Conservation (phyloP, 768 basidiomycete genomes). For the Tylopilus balloui region DNA sequence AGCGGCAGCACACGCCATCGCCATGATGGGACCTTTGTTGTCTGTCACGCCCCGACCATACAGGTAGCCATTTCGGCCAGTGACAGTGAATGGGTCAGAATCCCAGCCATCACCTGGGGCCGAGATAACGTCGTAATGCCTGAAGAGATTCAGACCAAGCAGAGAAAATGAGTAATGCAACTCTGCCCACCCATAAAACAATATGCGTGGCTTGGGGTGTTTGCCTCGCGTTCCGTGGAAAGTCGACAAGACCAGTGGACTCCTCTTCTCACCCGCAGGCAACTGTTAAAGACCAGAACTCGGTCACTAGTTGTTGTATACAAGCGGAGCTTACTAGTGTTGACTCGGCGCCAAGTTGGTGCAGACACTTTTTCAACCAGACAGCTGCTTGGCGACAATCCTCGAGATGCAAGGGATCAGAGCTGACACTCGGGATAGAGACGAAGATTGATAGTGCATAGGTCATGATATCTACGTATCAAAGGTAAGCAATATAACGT, state of each 20-base stretch:
- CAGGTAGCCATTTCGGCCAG: constrained; percentile 81
- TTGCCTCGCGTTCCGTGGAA: constrained; percentile 69
- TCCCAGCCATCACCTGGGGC: constrained; percentile 74
- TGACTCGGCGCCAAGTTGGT: constrained; percentile 83
- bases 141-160: constrained; percentile 23
- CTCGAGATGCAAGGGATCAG: constrained; percentile 59
- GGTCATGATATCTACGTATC: constrained; percentile 57
- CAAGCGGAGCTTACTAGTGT: constrained; percentile 46
- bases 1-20: constrained; percentile 85
- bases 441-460: constrained; percentile 83
- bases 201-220: constrained; percentile 60
- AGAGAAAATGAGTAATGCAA: not conserved
- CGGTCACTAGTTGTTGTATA: not conserved
- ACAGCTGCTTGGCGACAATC: constrained; percentile 94
- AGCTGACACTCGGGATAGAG: constrained; percentile 83
- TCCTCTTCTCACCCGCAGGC: constrained; percentile 68
- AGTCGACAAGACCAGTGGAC: constrained; percentile 86
- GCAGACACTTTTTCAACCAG: constrained; percentile 84
- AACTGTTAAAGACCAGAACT: constrained; percentile 42
- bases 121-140: constrained; percentile 96
- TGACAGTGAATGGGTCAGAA: constrained; percentile 77
- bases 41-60: constrained; percentile 92
- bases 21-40: constrained; percentile 93
- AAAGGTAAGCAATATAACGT: constrained; percentile 2
- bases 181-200: constrained; percentile 89